Conservation (phyloP, 331 rosid genomes). For the Prunus yedoensis region DNA sequence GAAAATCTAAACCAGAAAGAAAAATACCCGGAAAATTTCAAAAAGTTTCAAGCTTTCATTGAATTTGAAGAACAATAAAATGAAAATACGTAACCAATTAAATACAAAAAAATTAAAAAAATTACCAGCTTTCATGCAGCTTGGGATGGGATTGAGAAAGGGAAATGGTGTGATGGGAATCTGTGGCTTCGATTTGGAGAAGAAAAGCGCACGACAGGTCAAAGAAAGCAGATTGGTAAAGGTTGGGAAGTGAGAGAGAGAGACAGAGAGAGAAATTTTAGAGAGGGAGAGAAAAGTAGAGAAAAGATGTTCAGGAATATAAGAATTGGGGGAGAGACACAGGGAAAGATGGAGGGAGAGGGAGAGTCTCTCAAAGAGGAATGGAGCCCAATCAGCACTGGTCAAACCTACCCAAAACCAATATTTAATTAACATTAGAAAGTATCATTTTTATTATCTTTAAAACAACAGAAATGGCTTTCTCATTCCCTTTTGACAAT, state of each 20-base stretch:
- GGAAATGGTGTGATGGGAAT: constrained; percentile 34
- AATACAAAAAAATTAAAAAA: constrained; percentile 19
- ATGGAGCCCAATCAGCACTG: constrained; percentile 61
- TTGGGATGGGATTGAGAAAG: constrained; percentile 25
- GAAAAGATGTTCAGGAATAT: constrained; percentile 12
- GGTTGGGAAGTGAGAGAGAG: constrained; percentile 15
- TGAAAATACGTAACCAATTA: constrained; percentile 10
- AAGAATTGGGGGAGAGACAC: constrained; percentile 11
- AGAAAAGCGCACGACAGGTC: constrained; percentile 48
- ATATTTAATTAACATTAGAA: constrained; percentile 42
- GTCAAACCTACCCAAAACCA: constrained; percentile 74
- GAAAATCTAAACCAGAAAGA: not conserved
- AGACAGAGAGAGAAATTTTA: not conserved
- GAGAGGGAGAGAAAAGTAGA: not conserved
- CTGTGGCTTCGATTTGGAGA: constrained; percentile 45
- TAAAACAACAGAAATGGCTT: constrained; percentile 13
- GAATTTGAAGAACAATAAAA: constrained; percentile 14
- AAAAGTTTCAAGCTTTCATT: not conserved
- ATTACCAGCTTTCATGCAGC: constrained; percentile 50
- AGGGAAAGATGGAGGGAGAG: constrained; percentile 19
- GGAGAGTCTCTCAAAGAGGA: not conserved
- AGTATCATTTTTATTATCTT: constrained; percentile 15
- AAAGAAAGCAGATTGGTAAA: constrained; percentile 66
- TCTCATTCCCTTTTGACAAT: constrained; percentile 16
- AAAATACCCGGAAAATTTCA: not conserved